phyloP scores from a whole-genome alignment of 2,329 filamentous ascomycete genomes.

The Monosporascus sp. region DNA sequence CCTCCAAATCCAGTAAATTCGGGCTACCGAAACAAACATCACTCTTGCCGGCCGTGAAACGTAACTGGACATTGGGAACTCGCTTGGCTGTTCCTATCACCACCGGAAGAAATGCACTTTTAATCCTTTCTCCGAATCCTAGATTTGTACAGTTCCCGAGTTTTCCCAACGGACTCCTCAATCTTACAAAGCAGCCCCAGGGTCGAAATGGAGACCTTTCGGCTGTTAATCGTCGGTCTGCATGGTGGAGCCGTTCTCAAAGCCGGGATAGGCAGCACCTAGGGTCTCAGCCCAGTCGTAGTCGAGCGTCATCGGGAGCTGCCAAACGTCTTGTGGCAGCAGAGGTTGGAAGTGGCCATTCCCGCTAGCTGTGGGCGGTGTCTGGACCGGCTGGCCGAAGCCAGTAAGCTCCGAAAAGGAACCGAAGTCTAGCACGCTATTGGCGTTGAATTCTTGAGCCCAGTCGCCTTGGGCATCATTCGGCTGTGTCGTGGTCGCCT shows the following conservation, averaged over 20 bases:
- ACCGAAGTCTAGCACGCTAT: conserved; percentile 35
- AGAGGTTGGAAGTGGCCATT: conserved; percentile 66
- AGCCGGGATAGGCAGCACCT: conserved; percentile 57
- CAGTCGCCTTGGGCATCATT: conserved; percentile 39
- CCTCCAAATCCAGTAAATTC: too few species aligned
- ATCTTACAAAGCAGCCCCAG: too few species aligned
- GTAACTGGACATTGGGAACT: too few species aligned
- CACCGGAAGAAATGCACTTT: too few species aligned
- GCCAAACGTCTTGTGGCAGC: conserved; percentile 88
- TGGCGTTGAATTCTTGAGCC: conserved; percentile 35
- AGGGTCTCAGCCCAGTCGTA: conserved; percentile 75
- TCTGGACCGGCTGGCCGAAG: conserved; percentile 32
- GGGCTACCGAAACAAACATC: too few species aligned
- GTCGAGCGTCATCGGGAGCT: conserved; percentile 92
- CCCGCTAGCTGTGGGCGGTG: conserved; percentile 15
- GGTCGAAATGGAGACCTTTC: too few species aligned
- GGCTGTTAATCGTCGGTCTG: conserved; percentile 1
- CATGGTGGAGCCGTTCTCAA: conserved; percentile 52
- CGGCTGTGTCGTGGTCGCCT: conserved; percentile 39
- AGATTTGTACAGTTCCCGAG: too few species aligned
- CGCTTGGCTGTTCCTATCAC: too few species aligned
- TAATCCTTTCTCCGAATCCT: too few species aligned
- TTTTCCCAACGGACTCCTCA: too few species aligned
- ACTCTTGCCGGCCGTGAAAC: too few species aligned
- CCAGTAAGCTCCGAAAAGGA: conserved; percentile 42